Percentiles rank a stretch among this genome's conserved stretches.
Conservation (phyloP, 2,329 filamentous ascomycete genomes). For the Beauveria varroae region DNA sequence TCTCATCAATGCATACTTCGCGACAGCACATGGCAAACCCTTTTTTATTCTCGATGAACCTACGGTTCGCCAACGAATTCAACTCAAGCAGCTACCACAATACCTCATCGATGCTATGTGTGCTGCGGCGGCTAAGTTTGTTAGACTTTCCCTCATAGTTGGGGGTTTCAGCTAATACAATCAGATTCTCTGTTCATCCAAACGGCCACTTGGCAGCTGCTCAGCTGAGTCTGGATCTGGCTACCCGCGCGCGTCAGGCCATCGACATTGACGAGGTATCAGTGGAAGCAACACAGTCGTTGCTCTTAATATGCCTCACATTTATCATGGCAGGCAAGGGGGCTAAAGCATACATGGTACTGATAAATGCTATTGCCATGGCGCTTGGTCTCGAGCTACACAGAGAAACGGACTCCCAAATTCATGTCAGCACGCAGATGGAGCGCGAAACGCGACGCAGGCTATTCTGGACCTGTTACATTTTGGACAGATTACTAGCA, state of each 20-base stretch:
- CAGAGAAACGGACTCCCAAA: slow-evolving; percentile 60
- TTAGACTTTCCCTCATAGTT: not conserved
- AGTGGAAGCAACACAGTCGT: slow-evolving; percentile 67
- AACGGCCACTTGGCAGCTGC: slow-evolving; percentile 61
- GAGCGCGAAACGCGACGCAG: slow-evolving; percentile 71
- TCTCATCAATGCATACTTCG: slow-evolving; percentile 72
- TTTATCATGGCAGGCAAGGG: slow-evolving; percentile 72
- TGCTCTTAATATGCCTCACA: slow-evolving; percentile 67
- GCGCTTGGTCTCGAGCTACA: slow-evolving; percentile 74
- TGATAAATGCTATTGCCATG: slow-evolving; percentile 78
- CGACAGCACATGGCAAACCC: slow-evolving; percentile 71
- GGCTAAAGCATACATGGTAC: slow-evolving; percentile 80
- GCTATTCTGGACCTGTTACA: slow-evolving; percentile 85
- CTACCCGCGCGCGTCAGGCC: slow-evolving; percentile 58
- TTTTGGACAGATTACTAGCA: slow-evolving; percentile 76
- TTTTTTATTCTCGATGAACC: slow-evolving; percentile 76
- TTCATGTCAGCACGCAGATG: slow-evolving; percentile 49
- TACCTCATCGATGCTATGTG: slow-evolving; percentile 51
- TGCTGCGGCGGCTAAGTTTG: slow-evolving; percentile 55
- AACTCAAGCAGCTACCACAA: slow-evolving; percentile 55
- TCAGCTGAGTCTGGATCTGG: slow-evolving; percentile 64
- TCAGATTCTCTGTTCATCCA: slow-evolving; percentile 61
- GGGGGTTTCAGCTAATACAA: slow-evolving; percentile 16
- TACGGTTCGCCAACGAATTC: slow-evolving; percentile 62
- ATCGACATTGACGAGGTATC: slow-evolving; percentile 76